Evolutionary conservation across 2,329 filamentous ascomycete genomes (phyloP), one percentile per base, ranked within the genome.

Genomic region (Neonectria hederae): DNA sequence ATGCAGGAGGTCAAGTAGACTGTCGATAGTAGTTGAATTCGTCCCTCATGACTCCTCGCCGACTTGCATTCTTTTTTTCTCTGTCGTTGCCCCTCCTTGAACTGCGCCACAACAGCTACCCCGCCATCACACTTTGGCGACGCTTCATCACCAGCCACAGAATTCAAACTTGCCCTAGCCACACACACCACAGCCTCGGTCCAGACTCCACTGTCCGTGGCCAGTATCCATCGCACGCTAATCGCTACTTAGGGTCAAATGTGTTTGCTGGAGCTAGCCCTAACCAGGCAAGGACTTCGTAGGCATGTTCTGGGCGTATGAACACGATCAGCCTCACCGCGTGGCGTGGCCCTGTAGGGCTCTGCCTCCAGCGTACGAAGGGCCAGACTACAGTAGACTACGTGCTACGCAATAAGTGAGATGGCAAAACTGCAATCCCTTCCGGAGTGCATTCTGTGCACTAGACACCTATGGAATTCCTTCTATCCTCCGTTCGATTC

Each of bases 31-130:
- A 11, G 24, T 32, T 40, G 19, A 21, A 30, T 10, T 24, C 22
- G 14, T 30, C 38, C n/a, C 30, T 58, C 48, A 32, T 58, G 54
- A 58, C 60, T 63, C 54, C 54, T 63, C 42, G 46, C 60, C 54
- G 54, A 53, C 28, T 9, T 46, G 45, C 53, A n/a, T n/a, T 22
- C 6, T 52, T 5, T n/a, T 46, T 24, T 63, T 63, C 54, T 63
- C 45, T 55, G 48, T 24, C n/a, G 26, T 49, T 58, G 54, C 54
- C 60, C 60, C 54, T 58, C 60, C 48, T 49, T 58, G 54, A 38
- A 43, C 48, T 42, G 54, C 60, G 60, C 60, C 60, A 63, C 60
- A 63, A 11, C 11, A 38, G 53, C 38, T 61, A 65, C 62, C 62
- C 62, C 62, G 54, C 60, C 40, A 32, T 32, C 30, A 32, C n/a